Conservation (phyloP, 208 protist species). For the Leptomonas seymouri region DNA sequence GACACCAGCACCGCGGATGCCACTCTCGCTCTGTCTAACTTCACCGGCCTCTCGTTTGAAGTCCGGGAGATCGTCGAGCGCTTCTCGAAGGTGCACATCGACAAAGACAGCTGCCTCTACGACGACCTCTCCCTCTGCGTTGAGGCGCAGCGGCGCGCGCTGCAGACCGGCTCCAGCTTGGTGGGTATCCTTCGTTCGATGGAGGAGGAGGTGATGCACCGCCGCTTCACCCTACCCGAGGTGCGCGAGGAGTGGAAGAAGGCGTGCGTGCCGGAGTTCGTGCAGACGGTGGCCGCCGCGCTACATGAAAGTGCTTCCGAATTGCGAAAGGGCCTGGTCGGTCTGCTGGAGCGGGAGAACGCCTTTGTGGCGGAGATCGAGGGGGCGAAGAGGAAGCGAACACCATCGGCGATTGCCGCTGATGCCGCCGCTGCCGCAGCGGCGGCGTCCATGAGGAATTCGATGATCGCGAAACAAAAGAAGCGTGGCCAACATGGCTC, state of each 20-base stretch:
- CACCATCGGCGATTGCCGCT: conserved; percentile 1
- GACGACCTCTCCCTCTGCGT: conserved; percentile 39
- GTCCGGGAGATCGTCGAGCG: conserved; percentile 31
- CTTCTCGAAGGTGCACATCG: conserved; percentile 49
- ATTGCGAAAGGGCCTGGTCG: conserved; percentile 44
- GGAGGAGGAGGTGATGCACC: conserved; percentile 46
- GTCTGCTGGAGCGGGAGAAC: conserved; percentile 52
- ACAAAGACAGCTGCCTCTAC: conserved; percentile 37
- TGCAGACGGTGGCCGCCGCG: conserved; percentile 25
- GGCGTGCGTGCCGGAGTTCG: conserved; percentile 51
- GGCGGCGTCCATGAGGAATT: neutral
- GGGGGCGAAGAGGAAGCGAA: neutral
- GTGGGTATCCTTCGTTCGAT: conserved; percentile 57
- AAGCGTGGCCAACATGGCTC: neutral
- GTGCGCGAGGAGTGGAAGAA: conserved; percentile 65
- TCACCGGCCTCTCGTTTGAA: conserved; percentile 42
- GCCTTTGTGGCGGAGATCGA: conserved; percentile 25
- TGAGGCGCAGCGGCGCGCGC: conserved; percentile 33
- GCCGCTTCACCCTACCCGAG: conserved; percentile 46
- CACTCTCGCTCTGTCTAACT: conserved; percentile 15
- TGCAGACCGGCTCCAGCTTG: conserved; percentile 42
- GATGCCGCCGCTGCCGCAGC: neutral
- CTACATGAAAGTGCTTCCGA: conserved; percentile 32
- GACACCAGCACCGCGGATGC: neutral
- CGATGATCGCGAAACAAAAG: conserved; percentile 2